A percentile compares a stretch with the other conserved stretches of the same genome.
Evolutionary conservation across 768 basidiomycete genomes (phyloP).

Genomic region (Termitomyces eurrhizus): DNA sequence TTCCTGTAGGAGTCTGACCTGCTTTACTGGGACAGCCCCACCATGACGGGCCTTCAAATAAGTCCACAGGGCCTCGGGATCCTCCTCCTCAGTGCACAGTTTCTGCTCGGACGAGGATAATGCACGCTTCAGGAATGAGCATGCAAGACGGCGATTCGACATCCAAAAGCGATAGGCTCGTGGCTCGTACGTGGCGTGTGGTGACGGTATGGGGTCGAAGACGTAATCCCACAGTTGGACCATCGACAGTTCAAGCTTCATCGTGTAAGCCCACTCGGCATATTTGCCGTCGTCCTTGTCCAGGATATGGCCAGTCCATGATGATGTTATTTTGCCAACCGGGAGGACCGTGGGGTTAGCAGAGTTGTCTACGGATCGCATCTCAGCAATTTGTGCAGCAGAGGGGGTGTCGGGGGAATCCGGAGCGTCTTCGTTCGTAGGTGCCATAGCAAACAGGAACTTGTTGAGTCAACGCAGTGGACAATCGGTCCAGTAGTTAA

Average conservation of each 20-base stretch:
- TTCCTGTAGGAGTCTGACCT: not conserved
- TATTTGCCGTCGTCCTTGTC: not conserved
- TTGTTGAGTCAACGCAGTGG: no score
- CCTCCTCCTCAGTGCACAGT: no score
- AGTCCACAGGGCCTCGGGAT: no score
- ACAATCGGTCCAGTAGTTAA: no score
- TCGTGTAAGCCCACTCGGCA: no score
- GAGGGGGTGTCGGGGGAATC: not conserved
- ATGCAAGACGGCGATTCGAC: not conserved
- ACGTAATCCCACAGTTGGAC: no score
- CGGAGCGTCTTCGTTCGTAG: no score
- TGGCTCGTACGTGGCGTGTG: not conserved
- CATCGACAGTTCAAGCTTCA: no score
- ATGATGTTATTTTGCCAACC: not conserved
- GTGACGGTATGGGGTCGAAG: not conserved
- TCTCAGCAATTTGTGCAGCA: no score
- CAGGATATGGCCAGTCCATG: not conserved
- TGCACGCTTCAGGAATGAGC: not conserved
- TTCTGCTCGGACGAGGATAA: no score
- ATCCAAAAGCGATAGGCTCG: not conserved
- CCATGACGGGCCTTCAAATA: not conserved
- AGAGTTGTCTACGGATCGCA: not conserved
- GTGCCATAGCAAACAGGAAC: no score
- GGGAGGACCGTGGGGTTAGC: not conserved
- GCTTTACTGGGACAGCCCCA: not conserved